Conservation (phyloP, 306 rosid genomes). For the Cicer pinnatifidum region DNA sequence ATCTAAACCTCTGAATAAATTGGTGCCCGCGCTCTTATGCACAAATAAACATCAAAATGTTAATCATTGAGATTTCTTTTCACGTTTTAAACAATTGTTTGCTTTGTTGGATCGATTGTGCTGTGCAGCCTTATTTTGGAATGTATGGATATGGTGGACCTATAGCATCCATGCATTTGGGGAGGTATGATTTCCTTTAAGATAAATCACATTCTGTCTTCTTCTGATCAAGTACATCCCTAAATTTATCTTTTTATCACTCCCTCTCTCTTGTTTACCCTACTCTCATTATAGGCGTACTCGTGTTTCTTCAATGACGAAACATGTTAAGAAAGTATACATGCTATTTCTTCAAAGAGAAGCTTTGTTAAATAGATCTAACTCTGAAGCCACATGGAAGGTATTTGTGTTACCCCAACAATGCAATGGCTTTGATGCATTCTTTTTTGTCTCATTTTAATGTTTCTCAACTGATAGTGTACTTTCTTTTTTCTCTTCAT, state of each 20-base stretch:
- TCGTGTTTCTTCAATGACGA: slow-evolving; percentile 62
- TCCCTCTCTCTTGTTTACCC: background rate
- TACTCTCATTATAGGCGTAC: slow-evolving; percentile 48
- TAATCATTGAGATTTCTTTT: background rate
- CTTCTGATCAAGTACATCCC: background rate
- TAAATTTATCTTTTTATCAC: background rate
- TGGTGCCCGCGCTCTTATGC: slow-evolving; percentile 1
- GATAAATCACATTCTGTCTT: background rate
- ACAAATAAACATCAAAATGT: background rate
- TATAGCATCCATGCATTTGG: slow-evolving; percentile 68
- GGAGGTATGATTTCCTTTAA: slow-evolving; percentile 49
- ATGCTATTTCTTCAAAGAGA: slow-evolving; percentile 56
- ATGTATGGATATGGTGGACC: slow-evolving; percentile 80
- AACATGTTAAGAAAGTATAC: slow-evolving; percentile 52
- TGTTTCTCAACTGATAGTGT: slow-evolving; percentile 1
- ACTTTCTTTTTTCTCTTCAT: slow-evolving; percentile 15
- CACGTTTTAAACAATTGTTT: background rate
- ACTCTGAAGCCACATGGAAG: slow-evolving; percentile 56
- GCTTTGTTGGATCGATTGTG: slow-evolving; percentile 34
- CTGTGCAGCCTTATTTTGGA: slow-evolving; percentile 71
- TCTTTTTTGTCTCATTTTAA: slow-evolving; percentile 4
- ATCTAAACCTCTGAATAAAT: slow-evolving; percentile 17
- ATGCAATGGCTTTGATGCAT: background rate
- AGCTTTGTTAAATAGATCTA: slow-evolving; percentile 54
- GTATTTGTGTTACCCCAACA: slow-evolving; percentile 42